Percentiles rank a stretch among this genome's conserved stretches.
phyloP scores from a whole-genome alignment of 208 protist genomes.

The Crithidia brevicula region DNA sequence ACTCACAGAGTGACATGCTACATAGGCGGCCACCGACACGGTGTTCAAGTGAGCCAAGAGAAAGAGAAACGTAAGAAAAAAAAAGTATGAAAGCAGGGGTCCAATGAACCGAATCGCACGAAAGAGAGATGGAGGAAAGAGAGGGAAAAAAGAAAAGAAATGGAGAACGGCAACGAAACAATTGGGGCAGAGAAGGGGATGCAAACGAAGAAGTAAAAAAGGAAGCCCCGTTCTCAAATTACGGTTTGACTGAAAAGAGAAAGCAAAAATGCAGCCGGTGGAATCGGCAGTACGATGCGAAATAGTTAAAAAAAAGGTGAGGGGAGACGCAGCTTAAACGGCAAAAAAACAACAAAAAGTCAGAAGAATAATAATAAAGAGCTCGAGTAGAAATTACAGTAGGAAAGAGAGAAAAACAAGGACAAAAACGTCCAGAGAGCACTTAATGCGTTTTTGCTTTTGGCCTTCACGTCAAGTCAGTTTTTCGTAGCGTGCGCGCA shows the following conservation, averaged over 20 bases:
- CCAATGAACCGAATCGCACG: not conserved
- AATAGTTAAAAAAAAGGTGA: too few relatives aligned
- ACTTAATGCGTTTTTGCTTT: too few relatives aligned
- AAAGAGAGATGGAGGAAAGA: not conserved
- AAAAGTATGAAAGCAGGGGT: slow-evolving; percentile 1
- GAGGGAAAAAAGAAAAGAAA: not conserved
- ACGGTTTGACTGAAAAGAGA: not conserved
- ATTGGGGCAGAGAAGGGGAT: not conserved
- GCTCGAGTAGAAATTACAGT: too few relatives aligned
- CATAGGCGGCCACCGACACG: not conserved
- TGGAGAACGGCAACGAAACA: not conserved
- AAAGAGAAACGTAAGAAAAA: slow-evolving; percentile 9
- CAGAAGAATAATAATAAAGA: not conserved
- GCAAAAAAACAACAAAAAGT: slow-evolving; percentile 15
- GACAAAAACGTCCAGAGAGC: too few relatives aligned
- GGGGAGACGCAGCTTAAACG: too few relatives aligned
- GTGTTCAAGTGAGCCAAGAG: too few relatives aligned
- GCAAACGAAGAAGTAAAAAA: not conserved
- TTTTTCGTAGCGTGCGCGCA: too few relatives aligned
- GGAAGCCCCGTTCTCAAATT: not conserved
- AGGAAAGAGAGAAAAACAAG: too few relatives aligned
- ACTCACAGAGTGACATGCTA: slow-evolving; percentile 20
- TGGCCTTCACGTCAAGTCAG: too few relatives aligned
- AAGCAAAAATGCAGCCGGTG: too few relatives aligned
- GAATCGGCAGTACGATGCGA: too few relatives aligned